Evolutionary conservation across 306 rosid genomes (phyloP).

Genomic region (Corylus heterophylla): DNA sequence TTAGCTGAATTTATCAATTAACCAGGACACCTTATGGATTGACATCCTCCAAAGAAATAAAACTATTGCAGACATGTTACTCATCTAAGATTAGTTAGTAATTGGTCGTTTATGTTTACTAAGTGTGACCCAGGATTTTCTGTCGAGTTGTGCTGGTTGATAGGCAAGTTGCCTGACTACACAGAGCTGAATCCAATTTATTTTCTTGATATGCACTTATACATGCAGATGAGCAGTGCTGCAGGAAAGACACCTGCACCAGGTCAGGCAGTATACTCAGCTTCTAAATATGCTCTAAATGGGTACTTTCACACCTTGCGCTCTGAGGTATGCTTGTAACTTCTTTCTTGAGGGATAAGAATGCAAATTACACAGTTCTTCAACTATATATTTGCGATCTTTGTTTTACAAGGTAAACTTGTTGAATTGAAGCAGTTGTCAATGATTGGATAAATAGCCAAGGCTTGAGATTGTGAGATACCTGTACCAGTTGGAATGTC

Average conservation of each 20-base stretch:
- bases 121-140: not conserved
- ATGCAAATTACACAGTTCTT: conserved; percentile 15
- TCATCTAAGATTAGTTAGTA: not conserved
- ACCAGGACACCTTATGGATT: not conserved
- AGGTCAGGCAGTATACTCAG: conserved; percentile 92
- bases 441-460: not conserved
- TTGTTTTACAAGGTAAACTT: conserved; percentile 4
- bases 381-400: not conserved
- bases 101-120: conserved; percentile 6
- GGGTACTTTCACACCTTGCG: conserved; percentile 93
- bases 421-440: not conserved
- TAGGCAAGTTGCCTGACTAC: not conserved
- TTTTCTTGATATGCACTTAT: conserved; percentile 16
- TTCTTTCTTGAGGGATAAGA: conserved; percentile 19
- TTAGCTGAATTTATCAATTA: not conserved
- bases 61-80: not conserved
- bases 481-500: not conserved
- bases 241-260: conserved; percentile 96
- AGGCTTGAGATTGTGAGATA: not conserved
- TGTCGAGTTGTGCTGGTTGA: not conserved
- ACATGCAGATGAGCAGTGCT: conserved; percentile 88
- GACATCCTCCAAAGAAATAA: not conserved
- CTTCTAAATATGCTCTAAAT: conserved; percentile 87
- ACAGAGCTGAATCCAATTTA: not conserved
- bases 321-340: conserved; percentile 67